Evolutionary conservation across 2,329 filamentous ascomycete genomes (phyloP).

Genomic region (Colletotrichum karsti): DNA sequence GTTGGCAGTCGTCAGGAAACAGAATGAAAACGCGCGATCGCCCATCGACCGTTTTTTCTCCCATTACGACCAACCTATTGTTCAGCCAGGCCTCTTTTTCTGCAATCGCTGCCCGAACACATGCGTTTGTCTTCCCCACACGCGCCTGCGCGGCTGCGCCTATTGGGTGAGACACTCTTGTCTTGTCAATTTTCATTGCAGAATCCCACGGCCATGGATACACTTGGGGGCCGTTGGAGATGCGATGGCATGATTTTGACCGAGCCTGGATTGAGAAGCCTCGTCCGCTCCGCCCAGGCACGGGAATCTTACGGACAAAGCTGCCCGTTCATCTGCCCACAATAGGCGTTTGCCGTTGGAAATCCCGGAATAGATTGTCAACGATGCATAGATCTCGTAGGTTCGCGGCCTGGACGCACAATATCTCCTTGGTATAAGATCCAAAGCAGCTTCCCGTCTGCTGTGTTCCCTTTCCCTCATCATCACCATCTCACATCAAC

Average conservation of each 20-base stretch:
- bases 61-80: neutral
- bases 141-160: conserved; percentile 17
- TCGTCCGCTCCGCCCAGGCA: conserved; percentile 21
- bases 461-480: conserved; percentile 16
- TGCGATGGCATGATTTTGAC: conserved; percentile 27
- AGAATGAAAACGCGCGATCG: conserved; percentile 23
- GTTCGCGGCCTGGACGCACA: neutral
- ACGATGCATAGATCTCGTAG: conserved; percentile 18
- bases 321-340: conserved; percentile 29
- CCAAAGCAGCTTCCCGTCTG: conserved; percentile 20
- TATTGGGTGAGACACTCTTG: conserved; percentile 20
- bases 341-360: conserved; percentile 26
- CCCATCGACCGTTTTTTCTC: conserved; percentile 5
- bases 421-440: conserved; percentile 28
- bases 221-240: conserved; percentile 10
- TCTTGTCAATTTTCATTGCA: conserved; percentile 11
- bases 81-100: neutral
- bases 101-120: neutral
- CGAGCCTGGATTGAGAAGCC: conserved; percentile 12
- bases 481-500: conserved; percentile 24
- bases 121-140: neutral
- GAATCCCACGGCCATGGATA: conserved; percentile 9
- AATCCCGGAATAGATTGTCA: conserved; percentile 16
- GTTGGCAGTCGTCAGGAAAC: conserved; percentile 25
- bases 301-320: conserved; percentile 30